Evolutionary conservation across 1,139 yeast genomes (phyloP).

Genomic region (Eremothecium sinecaudum): DNA sequence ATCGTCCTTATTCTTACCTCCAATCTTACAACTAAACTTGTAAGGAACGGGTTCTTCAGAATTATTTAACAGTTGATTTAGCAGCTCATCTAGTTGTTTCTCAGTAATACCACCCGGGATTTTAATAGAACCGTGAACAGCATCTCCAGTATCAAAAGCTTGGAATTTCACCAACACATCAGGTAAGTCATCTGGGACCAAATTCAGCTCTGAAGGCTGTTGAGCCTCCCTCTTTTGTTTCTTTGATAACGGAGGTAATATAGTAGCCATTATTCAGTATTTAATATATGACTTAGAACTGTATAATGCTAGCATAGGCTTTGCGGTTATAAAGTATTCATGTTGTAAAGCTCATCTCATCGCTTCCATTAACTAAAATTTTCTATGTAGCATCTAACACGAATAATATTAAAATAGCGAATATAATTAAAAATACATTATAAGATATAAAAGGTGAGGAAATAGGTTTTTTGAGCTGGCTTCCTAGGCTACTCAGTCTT

Average conservation of each 20-base stretch:
- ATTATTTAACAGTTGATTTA: constrained; percentile 60
- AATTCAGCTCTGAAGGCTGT: constrained; percentile 62
- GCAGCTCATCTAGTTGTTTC: constrained; percentile 75
- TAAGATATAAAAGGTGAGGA: not conserved
- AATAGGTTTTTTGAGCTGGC: not conserved
- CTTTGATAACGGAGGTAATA: constrained; percentile 88
- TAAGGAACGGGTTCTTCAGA: constrained; percentile 85
- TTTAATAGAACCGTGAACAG: constrained; percentile 74
- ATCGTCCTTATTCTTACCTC: constrained; percentile 35
- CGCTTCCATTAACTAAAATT: constrained; percentile 5
- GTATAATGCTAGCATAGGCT: too few relatives aligned
- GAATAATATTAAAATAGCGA: not conserved
- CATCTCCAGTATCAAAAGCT: constrained; percentile 91
- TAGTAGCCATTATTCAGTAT: constrained; percentile 67
- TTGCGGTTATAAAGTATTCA: too few relatives aligned
- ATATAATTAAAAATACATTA: not conserved
- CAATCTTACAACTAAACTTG: constrained; percentile 59
- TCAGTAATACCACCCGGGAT: constrained; percentile 88
- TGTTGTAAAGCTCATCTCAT: constrained; percentile 8
- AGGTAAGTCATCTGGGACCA: constrained; percentile 72
- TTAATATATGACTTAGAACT: too few relatives aligned
- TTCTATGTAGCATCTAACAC: constrained; percentile 1
- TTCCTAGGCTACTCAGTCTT: not conserved
- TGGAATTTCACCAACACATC: constrained; percentile 82
- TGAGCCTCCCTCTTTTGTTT: constrained; percentile 81